Conservation (phyloP, 177 flowering plant species). For the Tripterygium wilfordii region DNA sequence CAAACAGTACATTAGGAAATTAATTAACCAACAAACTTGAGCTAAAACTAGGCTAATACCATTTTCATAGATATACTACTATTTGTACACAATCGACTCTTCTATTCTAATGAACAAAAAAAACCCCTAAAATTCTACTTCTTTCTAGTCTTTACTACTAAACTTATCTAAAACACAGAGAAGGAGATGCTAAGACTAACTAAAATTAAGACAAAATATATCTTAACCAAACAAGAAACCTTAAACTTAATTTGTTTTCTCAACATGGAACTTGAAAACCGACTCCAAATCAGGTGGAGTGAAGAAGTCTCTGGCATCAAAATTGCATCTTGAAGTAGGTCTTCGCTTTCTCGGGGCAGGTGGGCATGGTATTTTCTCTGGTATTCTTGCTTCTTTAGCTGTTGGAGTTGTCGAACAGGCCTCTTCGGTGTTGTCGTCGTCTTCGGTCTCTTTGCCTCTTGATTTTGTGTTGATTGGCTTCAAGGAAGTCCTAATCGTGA, state of each 20-base stretch:
- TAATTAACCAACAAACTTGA: too few species aligned
- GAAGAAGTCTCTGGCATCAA: conserved; percentile 54
- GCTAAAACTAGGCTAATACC: too few species aligned
- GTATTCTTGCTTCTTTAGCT: conserved; percentile 55
- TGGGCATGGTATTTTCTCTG: conserved; percentile 58
- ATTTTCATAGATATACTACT: too few species aligned
- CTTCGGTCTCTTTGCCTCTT: conserved; percentile 17
- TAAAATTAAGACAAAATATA: too few species aligned
- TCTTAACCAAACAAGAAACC: too few species aligned
- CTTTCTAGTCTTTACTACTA: background rate
- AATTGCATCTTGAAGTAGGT: conserved; percentile 36
- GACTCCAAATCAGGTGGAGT: conserved; percentile 69
- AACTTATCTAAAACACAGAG: too few species aligned
- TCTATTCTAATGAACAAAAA: background rate
- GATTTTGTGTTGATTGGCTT: conserved; percentile 40
- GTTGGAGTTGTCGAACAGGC: conserved; percentile 59
- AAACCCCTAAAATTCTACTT: conserved; percentile 2
- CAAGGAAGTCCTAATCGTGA: conserved; percentile 26
- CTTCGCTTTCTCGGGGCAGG: conserved; percentile 81
- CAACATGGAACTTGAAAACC: conserved; percentile 48
- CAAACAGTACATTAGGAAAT: too few species aligned
- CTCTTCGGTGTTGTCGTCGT: conserved; percentile 21
- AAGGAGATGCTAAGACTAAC: too few species aligned
- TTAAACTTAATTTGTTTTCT: conserved; percentile 34
- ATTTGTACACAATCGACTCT: background rate